Evolutionary conservation across 2,329 filamentous ascomycete species (phyloP), one percentile per base, ranked within the genome.

Genomic region (Decorospora gaudefroyi): DNA sequence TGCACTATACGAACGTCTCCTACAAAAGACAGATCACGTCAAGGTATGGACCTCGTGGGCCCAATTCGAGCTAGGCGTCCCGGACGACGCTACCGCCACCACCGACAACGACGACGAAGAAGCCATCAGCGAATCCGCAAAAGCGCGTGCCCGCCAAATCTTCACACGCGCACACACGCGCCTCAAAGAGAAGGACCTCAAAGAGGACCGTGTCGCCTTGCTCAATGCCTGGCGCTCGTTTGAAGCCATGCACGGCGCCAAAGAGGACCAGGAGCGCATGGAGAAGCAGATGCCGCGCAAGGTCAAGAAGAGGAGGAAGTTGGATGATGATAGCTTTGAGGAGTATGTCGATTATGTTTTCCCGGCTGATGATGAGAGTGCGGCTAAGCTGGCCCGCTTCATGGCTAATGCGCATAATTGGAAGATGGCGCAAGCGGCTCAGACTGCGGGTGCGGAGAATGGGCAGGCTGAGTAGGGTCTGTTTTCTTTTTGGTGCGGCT

Each of bases 31-130:
- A n/a, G 86, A 93, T 64, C 93, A 99, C 67, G 90, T 96, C 77
- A 99, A 97, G 78, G 93, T 99, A 48, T 99, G 93, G 93, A 95
- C 93, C 71, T 92, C 88, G 70, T 99, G 92, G 73, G 93, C 93
- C n/a, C 88, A 95, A 70, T 97, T 99, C 65, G 93, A 99, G 72
- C 89, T 97, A 75, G 92, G 93, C 68, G 85, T 96, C 0, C 90
- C 90, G 30, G 90, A 95, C 13, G 82, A 83, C 38, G 82, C 86
- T 28, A 84, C 78, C 3, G 74, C 76, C 8, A 76, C 80, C 15
- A 79, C 79, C 3, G 46, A 39, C 4, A 47, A 52, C 10, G 55
- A 56, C 10, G 55, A 61, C 18, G 76, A 81, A 13, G 72, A 72
- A 28, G 75, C 78, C 2, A 81, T 95, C 63, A 90, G 86, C 71